phyloP scores from a whole-genome alignment of 176 grass and related monocot species.

The Eleusine coracana region DNA sequence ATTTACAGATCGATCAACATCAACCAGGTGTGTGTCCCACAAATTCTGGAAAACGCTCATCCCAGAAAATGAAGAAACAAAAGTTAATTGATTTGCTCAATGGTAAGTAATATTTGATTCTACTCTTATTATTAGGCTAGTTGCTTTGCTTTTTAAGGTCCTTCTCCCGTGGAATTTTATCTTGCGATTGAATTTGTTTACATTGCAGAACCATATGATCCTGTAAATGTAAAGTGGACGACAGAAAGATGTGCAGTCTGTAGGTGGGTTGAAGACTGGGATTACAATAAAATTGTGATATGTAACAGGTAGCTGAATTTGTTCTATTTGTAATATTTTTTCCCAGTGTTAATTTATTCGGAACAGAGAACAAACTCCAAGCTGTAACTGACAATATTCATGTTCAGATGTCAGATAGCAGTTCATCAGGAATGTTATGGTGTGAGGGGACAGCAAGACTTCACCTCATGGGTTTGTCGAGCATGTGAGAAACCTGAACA shows the following conservation, averaged over 20 bases:
- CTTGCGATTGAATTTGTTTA: constrained; percentile 26
- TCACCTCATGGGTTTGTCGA: constrained; percentile 95
- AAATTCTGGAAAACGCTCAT: constrained; percentile 69
- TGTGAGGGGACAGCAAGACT: constrained; percentile 80
- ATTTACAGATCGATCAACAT: constrained; percentile 79
- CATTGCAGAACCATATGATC: constrained; percentile 88
- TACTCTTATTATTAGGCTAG: constrained; percentile 6
- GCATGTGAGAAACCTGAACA: constrained; percentile 85
- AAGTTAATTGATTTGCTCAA: constrained; percentile 78
- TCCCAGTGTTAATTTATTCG: constrained; percentile 2
- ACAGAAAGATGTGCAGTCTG: constrained; percentile 97
- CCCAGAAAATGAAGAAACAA: constrained; percentile 91
- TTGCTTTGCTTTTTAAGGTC: constrained; percentile 4
- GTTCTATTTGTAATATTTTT: constrained; percentile 16
- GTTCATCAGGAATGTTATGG: constrained; percentile 99
- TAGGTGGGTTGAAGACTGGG: constrained; percentile 99
- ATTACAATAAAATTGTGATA: constrained; percentile 99
- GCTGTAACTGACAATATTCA: constrained; percentile 32
- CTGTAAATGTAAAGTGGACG: constrained; percentile 90
- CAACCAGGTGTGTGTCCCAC: constrained; percentile 52
- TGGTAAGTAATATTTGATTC: constrained; percentile 52
- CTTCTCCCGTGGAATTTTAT: constrained; percentile 22
- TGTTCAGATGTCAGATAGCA: constrained; percentile 94
- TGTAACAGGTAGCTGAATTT: constrained; percentile 77
- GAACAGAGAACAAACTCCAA: constrained; percentile 14